These are phyloP conservation scores for Saussurea involucrata DNA, from an alignment of 129 eudicot genomes.

Conservation along the genomic window DNA sequence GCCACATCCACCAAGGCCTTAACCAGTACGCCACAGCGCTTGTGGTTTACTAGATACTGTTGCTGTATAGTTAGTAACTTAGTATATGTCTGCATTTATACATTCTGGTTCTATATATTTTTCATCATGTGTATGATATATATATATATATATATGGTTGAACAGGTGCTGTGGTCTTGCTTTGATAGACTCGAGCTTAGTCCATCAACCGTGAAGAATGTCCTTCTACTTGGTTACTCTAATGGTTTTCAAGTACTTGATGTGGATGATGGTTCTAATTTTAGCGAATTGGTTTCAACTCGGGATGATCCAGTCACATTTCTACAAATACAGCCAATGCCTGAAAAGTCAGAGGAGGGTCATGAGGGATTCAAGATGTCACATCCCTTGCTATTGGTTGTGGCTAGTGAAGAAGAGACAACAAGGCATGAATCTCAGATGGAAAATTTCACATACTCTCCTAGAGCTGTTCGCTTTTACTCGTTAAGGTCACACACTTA, in stretches of 20 bases:
- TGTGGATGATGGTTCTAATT: constrained; percentile 83
- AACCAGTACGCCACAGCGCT: too few species aligned
- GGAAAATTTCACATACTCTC: constrained; percentile 48
- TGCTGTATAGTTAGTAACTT: neutral
- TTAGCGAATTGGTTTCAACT: constrained; percentile 74
- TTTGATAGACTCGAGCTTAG: constrained; percentile 77
- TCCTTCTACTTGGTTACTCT: constrained; percentile 83
- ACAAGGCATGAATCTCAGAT: constrained; percentile 47
- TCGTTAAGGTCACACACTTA: constrained; percentile 78
- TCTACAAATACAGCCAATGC: constrained; percentile 83
- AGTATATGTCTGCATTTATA: neutral
- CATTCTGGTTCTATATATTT: neutral
- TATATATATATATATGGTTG: neutral
- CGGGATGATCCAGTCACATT: constrained; percentile 95
- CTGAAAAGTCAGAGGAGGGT: constrained; percentile 46
- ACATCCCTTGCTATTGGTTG: constrained; percentile 89
- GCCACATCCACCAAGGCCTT: too few species aligned
- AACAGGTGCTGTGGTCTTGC: constrained; percentile 92
- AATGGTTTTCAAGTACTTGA: constrained; percentile 97
- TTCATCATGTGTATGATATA: neutral
- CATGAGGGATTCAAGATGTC: constrained; percentile 64
- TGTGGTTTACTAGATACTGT: neutral
- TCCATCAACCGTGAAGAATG: constrained; percentile 50
- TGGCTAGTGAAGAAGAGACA: constrained; percentile 87
- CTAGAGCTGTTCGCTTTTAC: constrained; percentile 86